A percentile compares a stretch with the other conserved stretches of the same genome.
phyloP scores from a whole-genome alignment of 306 rosid species.

The Cercis canadensis region DNA sequence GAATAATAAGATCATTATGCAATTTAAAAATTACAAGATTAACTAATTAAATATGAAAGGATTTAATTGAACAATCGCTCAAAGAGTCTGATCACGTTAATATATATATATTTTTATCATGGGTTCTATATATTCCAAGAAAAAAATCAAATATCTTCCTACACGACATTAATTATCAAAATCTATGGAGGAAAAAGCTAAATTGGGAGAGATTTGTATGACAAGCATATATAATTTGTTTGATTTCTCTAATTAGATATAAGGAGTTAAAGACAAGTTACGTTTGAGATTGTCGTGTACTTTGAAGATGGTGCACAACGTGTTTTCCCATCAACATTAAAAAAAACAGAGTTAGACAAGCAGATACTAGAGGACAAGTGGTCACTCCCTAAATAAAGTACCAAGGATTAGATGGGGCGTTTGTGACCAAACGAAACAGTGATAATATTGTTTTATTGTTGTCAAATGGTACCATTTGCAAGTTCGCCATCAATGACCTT shows the following conservation, averaged over 20 bases:
- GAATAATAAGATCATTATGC: background rate
- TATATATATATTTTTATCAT: no score
- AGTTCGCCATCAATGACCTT: slow-evolving; percentile 30
- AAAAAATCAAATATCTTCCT: no score
- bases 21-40: no score
- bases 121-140: no score
- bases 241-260: slow-evolving; percentile 18
- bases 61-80: no score
- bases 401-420: background rate
- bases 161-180: no score
- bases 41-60: no score
- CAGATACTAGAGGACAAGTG: slow-evolving; percentile 11
- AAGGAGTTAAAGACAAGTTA: slow-evolving; percentile 5
- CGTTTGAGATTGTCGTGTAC: slow-evolving; percentile 19
- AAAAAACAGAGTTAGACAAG: background rate
- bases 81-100: no score
- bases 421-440: slow-evolving; percentile 23
- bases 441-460: slow-evolving; percentile 24
- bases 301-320: slow-evolving; percentile 11
- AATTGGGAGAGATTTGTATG: background rate
- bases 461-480: slow-evolving; percentile 8
- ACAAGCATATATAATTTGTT: slow-evolving; percentile 9
- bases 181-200: no score
- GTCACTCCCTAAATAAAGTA: slow-evolving; percentile 25
- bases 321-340: slow-evolving; percentile 12